Base-by-base conservation (phyloP, 23 red algal genomes). In the Gracilariopsis chorda region DNA sequence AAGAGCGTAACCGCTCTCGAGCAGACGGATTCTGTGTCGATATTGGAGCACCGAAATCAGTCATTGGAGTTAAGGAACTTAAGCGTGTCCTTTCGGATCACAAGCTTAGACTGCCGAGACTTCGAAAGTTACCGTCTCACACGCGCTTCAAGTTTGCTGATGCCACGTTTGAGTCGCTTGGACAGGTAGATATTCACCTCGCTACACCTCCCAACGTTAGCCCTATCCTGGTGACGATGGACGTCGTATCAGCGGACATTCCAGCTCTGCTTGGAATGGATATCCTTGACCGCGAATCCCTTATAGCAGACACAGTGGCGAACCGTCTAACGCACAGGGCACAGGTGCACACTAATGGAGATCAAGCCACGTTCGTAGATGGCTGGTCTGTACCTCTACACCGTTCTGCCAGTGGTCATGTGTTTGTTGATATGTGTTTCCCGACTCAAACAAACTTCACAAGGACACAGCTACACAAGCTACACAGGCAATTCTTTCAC, bases 241-340 rank as follows among this genome's bases (percentile, higher is more conserved):
- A 91, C 33, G 1, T 91, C 1, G 35, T 72, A 9, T 24, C 11
- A 30, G 87, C 73, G 6, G 70, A 81, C 44, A 56, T 80, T 2
- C 73, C 87, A 19, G 53, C 57, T 35, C 60, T 91, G 29, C 42
- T 81, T 4, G 87, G 87, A 17, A 80, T 91, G 59, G 71, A 91
- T 51, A 20, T 91, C 6, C 40, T 91, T 2, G 57, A 91, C 51
- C 9, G 36, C 39, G 53, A 91, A 23, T 62, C 52, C 3, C 32
- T 91, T 5, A 71, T 69, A 13, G 87, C 87, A 0, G 87, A 91
- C 40, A 91, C 87, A 12, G 87, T 78, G 1, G 59, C 61, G 12
- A 70, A 80, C 55, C 70, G 74, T 17, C 87, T 91, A 0, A 69
- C 47, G 25, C 43, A 81, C 14, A 7, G 43, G 0, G 14, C 5